These are phyloP conservation scores for Strobilomyces echinocephalus DNA, from an alignment of 768 basidiomycete species.

Conservation along the genomic window DNA sequence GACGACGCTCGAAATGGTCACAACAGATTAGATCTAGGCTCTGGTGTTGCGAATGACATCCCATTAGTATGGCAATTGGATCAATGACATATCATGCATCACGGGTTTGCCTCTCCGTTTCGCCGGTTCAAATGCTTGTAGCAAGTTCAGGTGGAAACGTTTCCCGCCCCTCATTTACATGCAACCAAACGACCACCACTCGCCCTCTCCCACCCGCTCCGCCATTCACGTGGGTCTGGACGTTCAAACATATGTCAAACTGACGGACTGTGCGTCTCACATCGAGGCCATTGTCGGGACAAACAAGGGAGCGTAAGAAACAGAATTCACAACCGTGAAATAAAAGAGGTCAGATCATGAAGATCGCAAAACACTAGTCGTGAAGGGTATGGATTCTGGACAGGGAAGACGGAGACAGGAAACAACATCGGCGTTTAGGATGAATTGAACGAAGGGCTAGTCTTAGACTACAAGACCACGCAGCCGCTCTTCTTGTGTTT, in stretches of 20 bases:
- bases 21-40: no score
- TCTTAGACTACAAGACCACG: slow-evolving; percentile 38
- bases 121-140: no score
- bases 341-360: slow-evolving; percentile 33
- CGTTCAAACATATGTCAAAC: background rate
- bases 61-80: no score
- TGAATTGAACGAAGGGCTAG: slow-evolving; percentile 13
- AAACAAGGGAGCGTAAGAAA: slow-evolving; percentile 1
- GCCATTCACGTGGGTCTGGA: background rate
- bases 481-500: slow-evolving; percentile 42
- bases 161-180: background rate
- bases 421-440: slow-evolving; percentile 21
- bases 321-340: slow-evolving; percentile 15
- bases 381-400: slow-evolving; percentile 35
- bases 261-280: background rate
- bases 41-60: no score
- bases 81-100: no score
- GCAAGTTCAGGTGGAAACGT: no score
- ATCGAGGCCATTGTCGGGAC: background rate
- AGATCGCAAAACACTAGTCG: slow-evolving; percentile 36
- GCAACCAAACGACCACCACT: background rate
- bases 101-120: no score
- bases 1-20: no score
- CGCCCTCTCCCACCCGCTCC: no score
- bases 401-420: slow-evolving; percentile 15